Conservation (phyloP, 129 eudicot genomes). For the Tagetes patula region DNA sequence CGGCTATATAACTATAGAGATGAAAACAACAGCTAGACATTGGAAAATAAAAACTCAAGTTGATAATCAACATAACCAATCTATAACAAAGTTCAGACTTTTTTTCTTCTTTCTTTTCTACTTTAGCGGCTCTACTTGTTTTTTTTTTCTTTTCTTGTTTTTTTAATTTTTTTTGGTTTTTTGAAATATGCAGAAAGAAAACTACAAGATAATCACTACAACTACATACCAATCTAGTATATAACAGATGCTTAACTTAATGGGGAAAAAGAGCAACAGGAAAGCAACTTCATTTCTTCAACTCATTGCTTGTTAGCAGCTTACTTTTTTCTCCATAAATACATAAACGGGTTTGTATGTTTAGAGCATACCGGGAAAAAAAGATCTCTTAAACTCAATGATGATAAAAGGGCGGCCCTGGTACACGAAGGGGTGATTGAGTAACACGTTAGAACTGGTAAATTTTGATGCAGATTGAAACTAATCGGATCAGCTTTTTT, state of each 20-base stretch:
- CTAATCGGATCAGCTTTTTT: background rate
- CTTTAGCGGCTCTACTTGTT: background rate
- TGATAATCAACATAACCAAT: conserved; percentile 14
- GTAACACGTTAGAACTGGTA: background rate
- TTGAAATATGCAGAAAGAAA: conserved; percentile 11
- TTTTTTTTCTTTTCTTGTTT: background rate
- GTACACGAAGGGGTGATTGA: background rate
- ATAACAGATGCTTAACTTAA: conserved; percentile 19
- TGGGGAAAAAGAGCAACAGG: background rate
- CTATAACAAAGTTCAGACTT: conserved; percentile 14
- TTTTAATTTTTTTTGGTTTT: background rate
- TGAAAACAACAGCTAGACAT: background rate
- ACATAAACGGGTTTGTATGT: conserved; percentile 3
- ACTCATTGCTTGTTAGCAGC: conserved; percentile 9
- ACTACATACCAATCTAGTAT: conserved; percentile 23
- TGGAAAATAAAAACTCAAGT: conserved; percentile 2
- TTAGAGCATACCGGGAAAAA: background rate
- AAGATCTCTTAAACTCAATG: conserved; percentile 2
- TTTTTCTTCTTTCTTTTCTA: background rate
- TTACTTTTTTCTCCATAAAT: conserved; percentile 17
- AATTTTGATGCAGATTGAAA: background rate
- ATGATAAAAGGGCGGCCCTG: background rate
- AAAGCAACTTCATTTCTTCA: conserved; percentile 10
- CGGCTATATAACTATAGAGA: background rate
- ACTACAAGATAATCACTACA: conserved; percentile 9